Evolutionary conservation across 371 early-diverging fungal genomes (phyloP).

Genomic region (Blakeslea trispora): DNA sequence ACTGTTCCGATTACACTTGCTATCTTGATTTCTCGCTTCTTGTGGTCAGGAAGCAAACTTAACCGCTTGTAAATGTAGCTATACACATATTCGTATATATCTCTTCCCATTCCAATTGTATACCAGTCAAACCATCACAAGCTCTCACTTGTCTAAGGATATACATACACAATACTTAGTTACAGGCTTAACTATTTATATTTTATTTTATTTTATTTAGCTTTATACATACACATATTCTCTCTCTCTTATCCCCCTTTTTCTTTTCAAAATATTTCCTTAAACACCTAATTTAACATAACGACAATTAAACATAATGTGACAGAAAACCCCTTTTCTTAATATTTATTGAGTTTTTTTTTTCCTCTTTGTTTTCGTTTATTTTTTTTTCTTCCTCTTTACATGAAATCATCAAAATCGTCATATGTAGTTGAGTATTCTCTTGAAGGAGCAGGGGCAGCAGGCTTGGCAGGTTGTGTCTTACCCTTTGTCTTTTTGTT

Average conservation of each 20-base stretch:
- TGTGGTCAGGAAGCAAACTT: constrained; percentile 38
- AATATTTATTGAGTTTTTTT: background rate
- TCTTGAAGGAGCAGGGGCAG: constrained; percentile 41
- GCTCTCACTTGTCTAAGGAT: background rate
- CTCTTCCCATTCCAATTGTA: background rate
- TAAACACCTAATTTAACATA: too few relatives aligned
- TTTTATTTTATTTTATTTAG: background rate
- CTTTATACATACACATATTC: too few relatives aligned
- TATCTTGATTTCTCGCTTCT: constrained; percentile 41
- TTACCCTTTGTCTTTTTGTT: constrained; percentile 70
- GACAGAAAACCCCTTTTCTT: background rate
- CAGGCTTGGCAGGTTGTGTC: constrained; percentile 51
- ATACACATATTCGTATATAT: background rate
- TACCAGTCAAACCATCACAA: background rate
- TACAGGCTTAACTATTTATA: background rate
- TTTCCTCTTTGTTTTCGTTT: constrained; percentile 2
- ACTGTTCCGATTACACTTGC: constrained; percentile 50
- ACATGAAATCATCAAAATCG: constrained; percentile 86
- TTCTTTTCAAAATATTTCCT: too few relatives aligned
- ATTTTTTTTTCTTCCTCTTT: constrained; percentile 25
- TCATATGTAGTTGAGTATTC: constrained; percentile 57
- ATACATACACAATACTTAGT: background rate
- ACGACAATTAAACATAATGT: background rate
- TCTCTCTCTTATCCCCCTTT: too few relatives aligned
- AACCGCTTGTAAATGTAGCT: background rate